Base-by-base conservation (phyloP, 306 rosid species). In the Casuarina glauca region DNA sequence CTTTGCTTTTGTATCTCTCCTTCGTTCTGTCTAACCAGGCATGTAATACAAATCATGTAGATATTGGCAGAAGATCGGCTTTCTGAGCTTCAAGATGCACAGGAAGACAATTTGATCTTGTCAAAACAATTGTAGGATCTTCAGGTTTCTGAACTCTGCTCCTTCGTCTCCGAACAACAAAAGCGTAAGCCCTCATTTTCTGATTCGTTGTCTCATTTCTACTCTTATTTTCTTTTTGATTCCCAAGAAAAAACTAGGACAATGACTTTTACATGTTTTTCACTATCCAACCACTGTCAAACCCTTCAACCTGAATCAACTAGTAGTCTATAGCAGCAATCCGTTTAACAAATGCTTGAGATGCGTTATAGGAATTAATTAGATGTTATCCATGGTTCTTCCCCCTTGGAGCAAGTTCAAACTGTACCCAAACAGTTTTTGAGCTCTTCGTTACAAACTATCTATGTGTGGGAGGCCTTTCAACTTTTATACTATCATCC, bases 371-470 rank as follows among this genome's bases (percentile, higher is more conserved):
- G 93, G 89, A 94, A 94, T 77, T 94, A 94, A 82, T 94, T 96
- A 52, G 97, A 97, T 66, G 98, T 91, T 87, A 96, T 90, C 84
- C 98, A 83, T 46, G 98, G 98, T 79, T 91, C 98, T 74, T 97
- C 98, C 86, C 98, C 91, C 98, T 94, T 15, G 98, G 98, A 74
- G 98, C 97, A 26, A 97, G 97, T 87, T 94, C 98, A 82, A 94
- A 94, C 98, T 94, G 98, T 62, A 84, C 50, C 39, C 54, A 44
- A 60, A 67, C 26, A 20, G 26, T 20, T 20, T 20, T 20, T 20
- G 26, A 20, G 26, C 26, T 20, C 26, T 20, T 20, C 26, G 26
- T 20, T 20, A 20, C 26, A 20, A 20, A 20, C 26, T 20, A 20
- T 20, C 26, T 20, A 20, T 20, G 26, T 20, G 26, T 20, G 26